Evolutionary conservation across 2,329 filamentous ascomycete genomes (phyloP).

Genomic region (Xylaria sp.): DNA sequence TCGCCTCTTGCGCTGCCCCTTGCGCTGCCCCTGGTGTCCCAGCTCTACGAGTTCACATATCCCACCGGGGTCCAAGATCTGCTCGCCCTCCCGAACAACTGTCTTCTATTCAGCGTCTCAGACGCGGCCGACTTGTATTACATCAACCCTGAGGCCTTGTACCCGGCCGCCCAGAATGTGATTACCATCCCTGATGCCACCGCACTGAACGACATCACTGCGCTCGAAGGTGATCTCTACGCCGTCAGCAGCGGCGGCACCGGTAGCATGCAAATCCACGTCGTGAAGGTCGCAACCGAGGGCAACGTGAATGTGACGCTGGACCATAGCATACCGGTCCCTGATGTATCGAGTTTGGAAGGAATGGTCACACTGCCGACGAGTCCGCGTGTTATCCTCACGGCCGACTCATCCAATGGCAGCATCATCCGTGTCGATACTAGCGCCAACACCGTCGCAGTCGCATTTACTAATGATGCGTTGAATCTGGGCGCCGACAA

Average conservation of each 20-base stretch:
- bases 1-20: slow-evolving; percentile 7
- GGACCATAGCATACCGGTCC: slow-evolving; percentile 16
- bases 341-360: slow-evolving; percentile 14
- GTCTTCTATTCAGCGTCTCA: slow-evolving; percentile 20
- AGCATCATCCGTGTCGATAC: slow-evolving; percentile 22
- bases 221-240: slow-evolving; percentile 15
- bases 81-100: slow-evolving; percentile 17
- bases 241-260: slow-evolving; percentile 18
- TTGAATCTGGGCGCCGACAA: slow-evolving; percentile 5
- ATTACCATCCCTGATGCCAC: slow-evolving; percentile 10
- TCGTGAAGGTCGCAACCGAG: slow-evolving; percentile 17
- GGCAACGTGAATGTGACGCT: slow-evolving; percentile 12
- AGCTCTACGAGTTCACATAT: slow-evolving; percentile 19
- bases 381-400: slow-evolving; percentile 15
- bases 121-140: slow-evolving; percentile 15
- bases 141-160: slow-evolving; percentile 16
- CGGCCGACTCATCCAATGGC: slow-evolving; percentile 18
- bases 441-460: slow-evolving; percentile 3
- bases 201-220: slow-evolving; percentile 14
- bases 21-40: slow-evolving; percentile 5
- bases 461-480: slow-evolving; percentile 14
- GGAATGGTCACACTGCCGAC: slow-evolving; percentile 21
- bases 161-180: slow-evolving; percentile 14
- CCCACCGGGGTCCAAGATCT: slow-evolving; percentile 17
- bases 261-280: slow-evolving; percentile 13